Conservation (phyloP, 2,329 filamentous ascomycete species). For the Calonectria montana region DNA sequence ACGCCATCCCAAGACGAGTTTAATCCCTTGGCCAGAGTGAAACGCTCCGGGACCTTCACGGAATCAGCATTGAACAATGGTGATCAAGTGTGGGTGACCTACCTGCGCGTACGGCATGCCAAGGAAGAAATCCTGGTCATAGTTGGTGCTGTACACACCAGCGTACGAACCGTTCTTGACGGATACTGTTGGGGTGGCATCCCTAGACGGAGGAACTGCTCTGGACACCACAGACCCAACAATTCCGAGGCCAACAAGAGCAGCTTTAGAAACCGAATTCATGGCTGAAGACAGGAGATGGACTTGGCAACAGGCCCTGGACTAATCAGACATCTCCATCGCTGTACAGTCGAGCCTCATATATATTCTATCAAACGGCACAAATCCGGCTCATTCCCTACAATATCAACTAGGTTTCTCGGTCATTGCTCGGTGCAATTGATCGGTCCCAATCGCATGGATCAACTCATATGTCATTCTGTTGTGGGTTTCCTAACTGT, state of each 20-base stretch:
- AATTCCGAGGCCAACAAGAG: constrained; percentile 11
- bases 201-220: not conserved
- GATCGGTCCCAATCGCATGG: not conserved
- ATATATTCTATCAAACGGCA: not conserved
- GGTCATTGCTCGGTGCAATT: constrained; percentile 17
- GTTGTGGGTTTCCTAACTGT: not conserved
- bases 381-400: not conserved
- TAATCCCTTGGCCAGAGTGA: constrained; percentile 49
- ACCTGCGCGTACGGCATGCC: constrained; percentile 39
- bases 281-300: not conserved
- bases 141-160: constrained; percentile 32
- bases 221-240: constrained; percentile 1
- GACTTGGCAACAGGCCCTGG: not conserved
- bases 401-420: not conserved
- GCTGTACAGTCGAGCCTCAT: not conserved
- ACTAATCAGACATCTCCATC: not conserved
- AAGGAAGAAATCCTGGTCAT: constrained; percentile 36
- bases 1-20: constrained; percentile 56
- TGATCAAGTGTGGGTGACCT: not conserved
- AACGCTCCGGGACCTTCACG: constrained; percentile 29
- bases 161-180: constrained; percentile 39
- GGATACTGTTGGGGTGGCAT: constrained; percentile 21
- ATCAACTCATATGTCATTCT: not conserved
- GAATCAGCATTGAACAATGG: not conserved
- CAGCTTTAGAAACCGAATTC: not conserved